Conservation (phyloP, 2,329 filamentous ascomycete genomes). For the Colletotrichum sp. region DNA sequence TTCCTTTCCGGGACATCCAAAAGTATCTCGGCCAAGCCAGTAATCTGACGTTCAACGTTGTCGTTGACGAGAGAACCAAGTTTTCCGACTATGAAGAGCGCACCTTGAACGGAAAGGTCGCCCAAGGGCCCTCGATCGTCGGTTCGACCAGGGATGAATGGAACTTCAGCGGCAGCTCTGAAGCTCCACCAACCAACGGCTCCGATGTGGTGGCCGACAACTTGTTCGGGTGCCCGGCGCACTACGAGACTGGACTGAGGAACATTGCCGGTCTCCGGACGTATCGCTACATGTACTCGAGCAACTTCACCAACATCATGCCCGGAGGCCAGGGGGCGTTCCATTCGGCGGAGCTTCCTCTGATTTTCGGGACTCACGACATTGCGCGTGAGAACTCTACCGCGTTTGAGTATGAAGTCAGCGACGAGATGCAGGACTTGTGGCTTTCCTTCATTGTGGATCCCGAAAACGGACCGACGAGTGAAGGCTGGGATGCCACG, state of each 20-base stretch:
- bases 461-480: not conserved
- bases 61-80: not conserved
- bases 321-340: constrained; percentile 25
- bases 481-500: not conserved
- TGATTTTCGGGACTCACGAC: constrained; percentile 34
- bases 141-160: not conserved
- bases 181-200: not conserved
- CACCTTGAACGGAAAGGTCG: not conserved
- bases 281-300: not conserved
- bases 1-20: not conserved
- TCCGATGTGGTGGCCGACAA: not conserved
- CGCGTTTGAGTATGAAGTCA: not conserved
- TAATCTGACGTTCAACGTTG: not conserved
- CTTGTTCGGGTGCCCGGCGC: not conserved
- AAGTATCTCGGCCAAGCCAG: not conserved
- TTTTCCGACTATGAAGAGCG: not conserved
- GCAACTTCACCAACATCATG: constrained; percentile 10
- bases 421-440: not conserved
- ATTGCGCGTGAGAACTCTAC: not conserved
- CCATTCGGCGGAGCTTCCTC: constrained; percentile 32
- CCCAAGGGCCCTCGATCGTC: not conserved
- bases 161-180: not conserved
- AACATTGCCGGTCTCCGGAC: not conserved
- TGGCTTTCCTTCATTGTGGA: constrained; percentile 1
- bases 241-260: not conserved